Conservation (phyloP, 2,329 filamentous ascomycete genomes). For the Anisogramma anomala region DNA sequence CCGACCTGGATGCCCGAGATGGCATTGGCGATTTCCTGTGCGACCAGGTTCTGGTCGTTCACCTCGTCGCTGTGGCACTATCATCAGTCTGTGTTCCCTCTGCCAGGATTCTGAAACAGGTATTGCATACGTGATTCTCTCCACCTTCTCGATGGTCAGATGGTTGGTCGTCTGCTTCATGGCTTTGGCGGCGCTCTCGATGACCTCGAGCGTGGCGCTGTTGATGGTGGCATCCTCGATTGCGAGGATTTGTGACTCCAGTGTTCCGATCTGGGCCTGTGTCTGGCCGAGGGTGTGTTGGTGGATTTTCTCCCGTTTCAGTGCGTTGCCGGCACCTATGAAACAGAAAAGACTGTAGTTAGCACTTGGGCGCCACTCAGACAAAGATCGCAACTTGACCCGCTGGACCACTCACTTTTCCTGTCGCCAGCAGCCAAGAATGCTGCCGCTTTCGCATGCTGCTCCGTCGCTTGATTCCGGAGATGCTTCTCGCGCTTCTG, state of each 20-base stretch:
- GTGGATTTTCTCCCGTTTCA: conserved; percentile 88
- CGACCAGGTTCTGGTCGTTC: conserved; percentile 82
- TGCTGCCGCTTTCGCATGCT: conserved; percentile 80
- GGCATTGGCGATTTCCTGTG: conserved; percentile 80
- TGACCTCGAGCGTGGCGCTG: conserved; percentile 84
- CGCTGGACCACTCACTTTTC: conserved; percentile 46
- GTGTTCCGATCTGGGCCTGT: conserved; percentile 72
- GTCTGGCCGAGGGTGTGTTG: conserved; percentile 90
- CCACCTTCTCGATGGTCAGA: conserved; percentile 87
- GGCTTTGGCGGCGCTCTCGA: conserved; percentile 80
- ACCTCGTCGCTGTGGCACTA: conserved; percentile 61
- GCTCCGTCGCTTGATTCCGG: conserved; percentile 84
- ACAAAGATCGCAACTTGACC: not conserved
- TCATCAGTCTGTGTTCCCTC: conserved; percentile 20
- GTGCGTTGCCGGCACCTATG: conserved; percentile 75
- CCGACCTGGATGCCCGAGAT: conserved; percentile 61
- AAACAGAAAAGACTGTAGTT: conserved; percentile 15
- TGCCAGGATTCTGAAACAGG: conserved; percentile 1
- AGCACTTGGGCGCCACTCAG: conserved; percentile 8
- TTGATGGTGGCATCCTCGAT: conserved; percentile 99
- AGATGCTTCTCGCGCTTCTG: conserved; percentile 92
- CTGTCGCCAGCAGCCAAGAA: conserved; percentile 88
- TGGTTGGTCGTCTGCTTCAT: conserved; percentile 91
- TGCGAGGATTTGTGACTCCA: conserved; percentile 90
- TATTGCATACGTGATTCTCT: conserved; percentile 71